Evolutionary conservation across 2,329 filamentous ascomycete species (phyloP), one percentile per base, ranked within the genome.

Genomic region (Ceratocystis cubensis): DNA sequence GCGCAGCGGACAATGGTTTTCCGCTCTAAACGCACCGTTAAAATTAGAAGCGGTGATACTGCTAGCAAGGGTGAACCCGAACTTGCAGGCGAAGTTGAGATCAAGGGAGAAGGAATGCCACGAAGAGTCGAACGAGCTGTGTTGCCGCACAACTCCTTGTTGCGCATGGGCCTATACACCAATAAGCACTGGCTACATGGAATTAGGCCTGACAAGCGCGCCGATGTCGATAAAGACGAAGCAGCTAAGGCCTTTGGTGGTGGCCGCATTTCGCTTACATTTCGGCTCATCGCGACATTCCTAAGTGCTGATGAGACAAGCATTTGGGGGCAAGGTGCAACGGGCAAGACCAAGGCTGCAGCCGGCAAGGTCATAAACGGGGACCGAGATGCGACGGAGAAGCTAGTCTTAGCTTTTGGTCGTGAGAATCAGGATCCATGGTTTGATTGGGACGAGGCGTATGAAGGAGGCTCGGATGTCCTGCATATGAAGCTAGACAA

Each of bases 251-350:
- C 88, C 0, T 91, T 84, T 72, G 79, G 78, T 5, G 88, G 91
- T 5, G 85, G 86, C 61, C 88, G 94, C 61, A 96, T 99, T 73
- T 95, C 89, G 61, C 80, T 99, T 45, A 99, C 94, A 0, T 97
- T 99, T 74, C 83, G 94, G 57, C 81, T 84, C 28, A 96, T 99
- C 70, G 91, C 86, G 1, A 99, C 94, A 0, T 97, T 91, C 72
- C 76, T 96, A 57, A 80, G 87, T 71, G 77, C 79, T 3, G 79
- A 84, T n/a, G 80, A 82, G 48, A 78, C 78, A 37, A 76, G 77
- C 2, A 96, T 99, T 65, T 97, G 92, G 93, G 94, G 94, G 15
- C 92, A 96, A 75, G 94, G 94, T 2, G 93, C 92, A 0, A 84
- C 82, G 0, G 78, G 78, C 5, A 96, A 96, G 76, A 79, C 78